Conservation (phyloP, 2,329 filamentous ascomycete genomes). For the Ascochyta pisi region DNA sequence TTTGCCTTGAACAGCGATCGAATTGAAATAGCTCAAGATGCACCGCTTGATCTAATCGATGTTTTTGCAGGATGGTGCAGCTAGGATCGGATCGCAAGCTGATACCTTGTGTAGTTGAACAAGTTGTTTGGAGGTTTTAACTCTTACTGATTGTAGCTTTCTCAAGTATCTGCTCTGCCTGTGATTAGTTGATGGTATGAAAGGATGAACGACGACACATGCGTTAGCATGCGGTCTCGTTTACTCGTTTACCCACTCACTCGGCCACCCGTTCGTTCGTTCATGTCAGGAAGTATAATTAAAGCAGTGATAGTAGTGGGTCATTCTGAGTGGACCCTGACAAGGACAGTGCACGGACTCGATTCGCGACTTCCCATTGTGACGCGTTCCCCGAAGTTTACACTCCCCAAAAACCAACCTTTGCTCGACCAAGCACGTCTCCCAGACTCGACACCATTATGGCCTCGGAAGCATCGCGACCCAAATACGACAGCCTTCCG, state of each 20-base stretch:
- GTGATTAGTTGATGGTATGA: too few relatives aligned
- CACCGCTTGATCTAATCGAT: not conserved
- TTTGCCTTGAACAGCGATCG: not conserved
- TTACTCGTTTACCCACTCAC: not conserved
- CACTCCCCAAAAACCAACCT: constrained; percentile 14
- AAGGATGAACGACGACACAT: not conserved
- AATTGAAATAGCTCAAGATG: not conserved
- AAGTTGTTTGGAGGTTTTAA: too few relatives aligned
- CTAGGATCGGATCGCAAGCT: too few relatives aligned
- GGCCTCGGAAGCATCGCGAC: constrained; percentile 40
- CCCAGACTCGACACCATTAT: constrained; percentile 21
- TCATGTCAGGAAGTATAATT: not conserved
- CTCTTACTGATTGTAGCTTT: too few relatives aligned
- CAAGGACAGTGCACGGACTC: constrained; percentile 7
- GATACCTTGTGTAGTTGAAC: too few relatives aligned
- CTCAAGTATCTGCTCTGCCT: too few relatives aligned
- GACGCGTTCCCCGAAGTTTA: constrained; percentile 26
- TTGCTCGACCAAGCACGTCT: not conserved
- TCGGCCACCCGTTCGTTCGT: not conserved
- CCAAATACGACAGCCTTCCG: constrained; percentile 59
- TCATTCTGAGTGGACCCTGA: too few relatives aligned
- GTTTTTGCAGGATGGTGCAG: too few relatives aligned
- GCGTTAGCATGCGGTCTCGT: not conserved
- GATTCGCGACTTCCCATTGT: constrained; percentile 27
- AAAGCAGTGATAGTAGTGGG: too few relatives aligned